Base-by-base conservation (phyloP, 2,329 filamentous ascomycete genomes). In the Chrysoporthe austroafricana region DNA sequence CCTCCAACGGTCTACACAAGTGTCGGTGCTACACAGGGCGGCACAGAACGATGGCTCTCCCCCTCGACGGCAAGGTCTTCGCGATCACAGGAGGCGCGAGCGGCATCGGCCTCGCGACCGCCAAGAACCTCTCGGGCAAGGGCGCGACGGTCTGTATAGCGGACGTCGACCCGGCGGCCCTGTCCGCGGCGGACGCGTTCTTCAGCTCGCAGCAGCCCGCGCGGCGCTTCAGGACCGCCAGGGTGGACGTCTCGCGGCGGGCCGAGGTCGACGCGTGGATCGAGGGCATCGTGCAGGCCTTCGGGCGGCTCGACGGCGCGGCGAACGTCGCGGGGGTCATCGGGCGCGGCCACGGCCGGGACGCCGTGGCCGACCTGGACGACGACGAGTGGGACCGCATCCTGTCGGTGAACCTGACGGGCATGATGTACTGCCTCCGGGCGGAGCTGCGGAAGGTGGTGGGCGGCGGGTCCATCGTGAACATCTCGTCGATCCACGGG, bases 391-490 rank as follows among this genome's bases (percentile, higher is more conserved):
- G 83, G 83, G 73, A 84, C 59, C 79, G 76, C 61, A 81, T 83
- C 66, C 83, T 85, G 44, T 77, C 76, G 7, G 77, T 84, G 57
- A 85, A 85, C 68, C 73, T 85, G 64, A 84, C 82, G 9, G 84
- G 83, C n/a, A 80, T 78, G 52, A 84, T 85, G 82, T 82, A 84
- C 73, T 84, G 82, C 69, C 70, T 85, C 70, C 78, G 83, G 50
- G 82, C 81, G 43, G 76, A 83, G 75, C 76, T 84, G 54, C 74
- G 74, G 48, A 79, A 80, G 52, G 80, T 87, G 60, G 77, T 79
- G 32, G 74, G 80, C 6, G 81, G 83, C 1, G 85, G 85, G 8
- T 86, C 85, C 68, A 88, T 90, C 72, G 87, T 90, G 64, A 89
- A 87, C 73, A 79, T 85, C 39, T 79, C 83, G 36, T 86, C 83